Base-by-base conservation (phyloP, 2,329 filamentous ascomycete genomes). In the Verticillium albo-atrum region DNA sequence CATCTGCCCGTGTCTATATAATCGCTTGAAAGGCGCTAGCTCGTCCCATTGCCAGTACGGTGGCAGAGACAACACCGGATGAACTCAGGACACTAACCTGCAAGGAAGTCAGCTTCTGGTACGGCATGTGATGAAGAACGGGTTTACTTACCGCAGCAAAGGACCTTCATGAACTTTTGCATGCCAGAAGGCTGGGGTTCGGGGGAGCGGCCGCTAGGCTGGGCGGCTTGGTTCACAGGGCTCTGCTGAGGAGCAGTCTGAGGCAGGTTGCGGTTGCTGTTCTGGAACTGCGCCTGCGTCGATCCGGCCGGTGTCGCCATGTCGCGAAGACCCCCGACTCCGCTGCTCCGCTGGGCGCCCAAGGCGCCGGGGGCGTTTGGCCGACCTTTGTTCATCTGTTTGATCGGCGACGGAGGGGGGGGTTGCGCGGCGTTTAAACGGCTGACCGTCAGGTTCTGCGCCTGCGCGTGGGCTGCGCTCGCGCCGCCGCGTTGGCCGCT, bases 221-320 rank as follows among this genome's bases (percentile, higher is more conserved):
- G 78, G 64, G 82, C 77, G 71, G 81, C 79, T 57, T 72, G 72
- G 54, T 79, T 83, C 78, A 86, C 80, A 61, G 81, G 84, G 60
- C 82, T 80, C 70, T 87, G 85, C 62, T 83, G 80, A 62, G 83
- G 84, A 71, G 84, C 82, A 64, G 82, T 81, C 68, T 85, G 86
- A 55, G 89, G 85, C 65, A 96, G 83, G 75, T 97, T 95, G 74
- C 92, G 91, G 71, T 90, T 91, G 79, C 92, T 97, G 83, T 92
- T 94, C 80, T 96, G 92, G 82, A 97, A 97, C 74, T 97, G 94
- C 66, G 94, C 94, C 76, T 96, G 91, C 65, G 92, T 97, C 72
- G 92, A 97, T 69, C 90, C 91, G 72, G 93, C 89, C 68, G 92
- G 91, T 65, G 93, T 94, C 71, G 87, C 86, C 74, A 89, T 86